A percentile compares a stretch with the other conserved stretches of the same genome.
phyloP scores from a whole-genome alignment of 345 rosid genomes.

The Brassica cretica region DNA sequence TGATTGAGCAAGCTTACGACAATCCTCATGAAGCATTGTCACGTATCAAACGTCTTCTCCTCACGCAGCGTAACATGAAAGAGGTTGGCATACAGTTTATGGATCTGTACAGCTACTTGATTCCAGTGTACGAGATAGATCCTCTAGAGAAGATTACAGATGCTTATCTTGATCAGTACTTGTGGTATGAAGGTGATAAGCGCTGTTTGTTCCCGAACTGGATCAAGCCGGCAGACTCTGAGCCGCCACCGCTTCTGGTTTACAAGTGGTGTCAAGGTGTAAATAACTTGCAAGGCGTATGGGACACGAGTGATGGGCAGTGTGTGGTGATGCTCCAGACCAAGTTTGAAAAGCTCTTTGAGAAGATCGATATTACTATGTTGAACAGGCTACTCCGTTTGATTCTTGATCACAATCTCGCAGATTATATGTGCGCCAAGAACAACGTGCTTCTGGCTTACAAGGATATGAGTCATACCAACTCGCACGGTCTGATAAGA shows the following conservation, averaged over 20 bases:
- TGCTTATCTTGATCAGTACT: conserved; percentile 97
- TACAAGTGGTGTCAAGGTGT: conserved; percentile 99
- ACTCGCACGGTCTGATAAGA: conserved; percentile 95
- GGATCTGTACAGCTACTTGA: conserved; percentile 95
- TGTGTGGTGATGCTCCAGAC: conserved; percentile 99
- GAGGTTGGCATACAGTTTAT: conserved; percentile 99
- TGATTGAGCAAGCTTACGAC: conserved; percentile 98
- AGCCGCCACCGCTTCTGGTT: conserved; percentile 97
- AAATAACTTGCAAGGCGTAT: conserved; percentile 91
- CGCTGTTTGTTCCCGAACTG: conserved; percentile 98
- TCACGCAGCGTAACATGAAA: conserved; percentile 96
- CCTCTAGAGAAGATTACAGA: conserved; percentile 97
- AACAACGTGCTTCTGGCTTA: conserved; percentile 94
- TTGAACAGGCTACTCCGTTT: conserved; percentile 95
- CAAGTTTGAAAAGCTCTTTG: conserved; percentile 96
- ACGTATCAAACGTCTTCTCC: conserved; percentile 96
- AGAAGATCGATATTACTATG: conserved; percentile 99
- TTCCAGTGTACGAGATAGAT: conserved; percentile 98
- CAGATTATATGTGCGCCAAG: conserved; percentile 98
- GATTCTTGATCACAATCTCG: conserved; percentile 98
- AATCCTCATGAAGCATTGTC: conserved; percentile 98
- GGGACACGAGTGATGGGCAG: conserved; percentile 99
- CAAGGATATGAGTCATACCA: conserved; percentile 99
- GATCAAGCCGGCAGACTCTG: conserved; percentile 99
- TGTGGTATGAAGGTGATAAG: conserved; percentile 99